Base-by-base conservation (phyloP, 2,329 filamentous ascomycete genomes). In the Arthrobotrys conoides region DNA sequence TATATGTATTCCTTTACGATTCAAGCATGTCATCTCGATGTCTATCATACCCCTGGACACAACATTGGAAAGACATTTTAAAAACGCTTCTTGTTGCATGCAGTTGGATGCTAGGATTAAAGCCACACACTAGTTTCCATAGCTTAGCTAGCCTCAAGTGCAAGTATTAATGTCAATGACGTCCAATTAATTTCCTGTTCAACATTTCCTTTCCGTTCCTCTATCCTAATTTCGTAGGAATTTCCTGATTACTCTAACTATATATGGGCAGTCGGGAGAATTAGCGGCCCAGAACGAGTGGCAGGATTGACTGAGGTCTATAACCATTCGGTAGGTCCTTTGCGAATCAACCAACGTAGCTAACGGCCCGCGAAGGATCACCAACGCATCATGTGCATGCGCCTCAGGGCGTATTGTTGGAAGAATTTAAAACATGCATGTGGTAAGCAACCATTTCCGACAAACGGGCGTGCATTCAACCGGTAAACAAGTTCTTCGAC, bases 361-460 rank as follows among this genome's bases (percentile, higher is more conserved):
- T 9, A 64, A 48, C 36, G 41, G 38, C 41, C 38, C 22, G 59
- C 36, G n/a, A 64, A 64, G 30, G 53, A 57, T 57, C 53, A 12
- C 30, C 53, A 57, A 57, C 24, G n/a, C 27, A 36, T 16, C 53
- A 53, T 53, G 49, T 53, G 24, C 12, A 14, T 53, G 27, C 27
- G 27, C 27, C 27, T 30, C 27, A 30, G 3, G 14, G 3, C 14
- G 10, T 24, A 18, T 44, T 44, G 59, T 44, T 64, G 53, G 53
- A 44, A 53, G 57, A 48, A 36, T 69, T 20, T 20, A 59, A 69
- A 38, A 44, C 51, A 67, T 51, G 6, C 44, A 67, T 38, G 46
- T 38, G n/a, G 30, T 51, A 30, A 51, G 33, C 33, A 38, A 41
- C 16, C 14, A 53, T 55, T 53, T 38, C 10, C 38, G 22, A 5